Base-by-base conservation (phyloP, 805 yeast genomes). In the Ogataea minuta region DNA sequence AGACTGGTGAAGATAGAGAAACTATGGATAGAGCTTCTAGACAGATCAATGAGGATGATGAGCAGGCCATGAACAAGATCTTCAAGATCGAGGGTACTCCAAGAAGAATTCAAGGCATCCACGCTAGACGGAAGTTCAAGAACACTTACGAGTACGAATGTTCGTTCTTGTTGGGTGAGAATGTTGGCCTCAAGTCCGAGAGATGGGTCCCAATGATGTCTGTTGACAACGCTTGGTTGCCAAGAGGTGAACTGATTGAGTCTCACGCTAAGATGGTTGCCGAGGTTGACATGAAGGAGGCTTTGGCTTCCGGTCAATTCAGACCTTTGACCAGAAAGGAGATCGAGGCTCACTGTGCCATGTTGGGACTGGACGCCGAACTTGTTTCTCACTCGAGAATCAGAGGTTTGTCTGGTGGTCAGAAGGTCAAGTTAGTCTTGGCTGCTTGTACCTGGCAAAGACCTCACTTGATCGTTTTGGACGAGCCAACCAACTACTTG, bases 391-490 rank as follows among this genome's bases (percentile, higher is more conserved):
- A 91, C 66, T 91, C 97, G 12, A 96, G 96, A 38, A 71, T 91
- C 77, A 97, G 98, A 15, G 86, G 96, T 6, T 72, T 91, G 49
- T 89, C 97, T 17, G 99, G 99, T 63, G 99, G 99, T 57, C 99
- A 91, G 71, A 76, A 90, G 63, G 99, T 91, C 45, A 91, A 91
- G 68, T 98, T 91, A 48, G 99, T 91, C 45, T 90, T 91, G 70
- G 98, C 98, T 10, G 99, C 97, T 68, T 97, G 97, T 49, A 91
- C 91, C 93, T 91, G 99, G 99, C 90, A 93, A 68, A 93, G 91
- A 62, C 99, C 99, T 13, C 99, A 91, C 66, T 77, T 91, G 65
- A 76, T 91, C 48, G 99, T 91, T 29, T 75, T 91, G 46, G 99
- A 91, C 67, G 99, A 91, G 77, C 99, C 99, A 63, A 91, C 98